These are phyloP conservation scores for Suhomyces emberorum DNA, from an alignment of 805 yeast species.

Conservation along the genomic window DNA sequence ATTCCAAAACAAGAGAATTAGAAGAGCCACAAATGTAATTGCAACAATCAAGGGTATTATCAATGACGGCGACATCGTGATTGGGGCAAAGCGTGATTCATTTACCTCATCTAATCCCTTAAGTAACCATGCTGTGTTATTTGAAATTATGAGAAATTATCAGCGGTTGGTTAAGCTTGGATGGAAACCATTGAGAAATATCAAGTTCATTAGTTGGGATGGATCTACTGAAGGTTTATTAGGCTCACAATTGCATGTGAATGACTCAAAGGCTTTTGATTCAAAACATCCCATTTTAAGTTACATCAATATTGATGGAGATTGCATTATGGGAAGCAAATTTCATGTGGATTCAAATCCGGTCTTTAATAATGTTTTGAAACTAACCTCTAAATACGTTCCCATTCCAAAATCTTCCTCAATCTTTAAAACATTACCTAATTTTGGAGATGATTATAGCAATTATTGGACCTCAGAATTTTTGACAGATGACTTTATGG, in stretches of 20 bases:
- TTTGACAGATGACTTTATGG: constrained; percentile 15
- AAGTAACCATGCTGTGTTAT: constrained; percentile 37
- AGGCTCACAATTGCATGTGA: constrained; percentile 25
- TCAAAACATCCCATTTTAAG: constrained; percentile 25
- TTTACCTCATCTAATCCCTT: constrained; percentile 35
- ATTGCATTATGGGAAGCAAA: constrained; percentile 35
- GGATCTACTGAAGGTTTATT: constrained; percentile 32
- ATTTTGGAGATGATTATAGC: not conserved
- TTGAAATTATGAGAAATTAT: constrained; percentile 37
- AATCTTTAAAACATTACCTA: constrained; percentile 16
- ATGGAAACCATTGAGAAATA: constrained; percentile 41
- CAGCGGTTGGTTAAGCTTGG: constrained; percentile 30
- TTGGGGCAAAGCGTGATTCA: constrained; percentile 40
- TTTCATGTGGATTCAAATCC: constrained; percentile 35
- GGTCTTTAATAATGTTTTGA: constrained; percentile 30
- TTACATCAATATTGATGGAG: constrained; percentile 39
- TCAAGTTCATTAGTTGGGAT: constrained; percentile 42
- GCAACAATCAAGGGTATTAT: constrained; percentile 35
- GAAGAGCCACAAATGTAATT: constrained; percentile 28
- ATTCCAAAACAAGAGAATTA: constrained; percentile 11
- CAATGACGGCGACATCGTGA: constrained; percentile 37
- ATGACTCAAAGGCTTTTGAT: constrained; percentile 19
- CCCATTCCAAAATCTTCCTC: constrained; percentile 29
- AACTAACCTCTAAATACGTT: constrained; percentile 25
- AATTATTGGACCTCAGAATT: constrained; percentile 6